Evolutionary conservation across 78 protist species (phyloP).

Genomic region (Dictyostelium citrinum): DNA sequence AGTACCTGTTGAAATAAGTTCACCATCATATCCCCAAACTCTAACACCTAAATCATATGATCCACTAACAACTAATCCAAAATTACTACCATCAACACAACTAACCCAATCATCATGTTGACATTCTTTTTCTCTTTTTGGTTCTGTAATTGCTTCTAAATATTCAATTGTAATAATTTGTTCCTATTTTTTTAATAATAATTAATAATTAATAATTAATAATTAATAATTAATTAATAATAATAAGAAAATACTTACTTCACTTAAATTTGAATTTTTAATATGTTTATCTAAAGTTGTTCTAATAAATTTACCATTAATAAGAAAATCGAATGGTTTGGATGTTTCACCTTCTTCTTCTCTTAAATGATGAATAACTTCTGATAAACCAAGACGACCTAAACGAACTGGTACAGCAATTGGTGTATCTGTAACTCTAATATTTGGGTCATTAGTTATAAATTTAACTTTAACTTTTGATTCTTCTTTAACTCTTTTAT

Average conservation of each 20-base stretch:
- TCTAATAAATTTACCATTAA: conserved; percentile 81
- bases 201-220: neutral
- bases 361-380: conserved; percentile 77
- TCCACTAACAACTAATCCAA: conserved; percentile 31
- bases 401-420: conserved; percentile 79
- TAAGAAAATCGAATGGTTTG: conserved; percentile 82
- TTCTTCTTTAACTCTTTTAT: conserved; percentile 30
- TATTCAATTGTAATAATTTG: conserved; percentile 48
- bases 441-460: conserved; percentile 58
- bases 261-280: conserved; percentile 7
- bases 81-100: conserved; percentile 19
- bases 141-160: conserved; percentile 73
- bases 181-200: neutral
- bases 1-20: conserved; percentile 13
- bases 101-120: conserved; percentile 77
- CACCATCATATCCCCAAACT: conserved; percentile 17
- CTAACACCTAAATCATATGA: conserved; percentile 66
- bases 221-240: neutral
- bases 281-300: conserved; percentile 54
- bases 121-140: conserved; percentile 66
- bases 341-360: neutral
- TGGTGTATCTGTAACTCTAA: conserved; percentile 75
- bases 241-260: neutral
- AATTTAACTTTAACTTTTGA: conserved; percentile 59
- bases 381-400: conserved; percentile 84